phyloP scores from a whole-genome alignment of 257 asterid genomes.

The Solanum bulbocastanum region DNA sequence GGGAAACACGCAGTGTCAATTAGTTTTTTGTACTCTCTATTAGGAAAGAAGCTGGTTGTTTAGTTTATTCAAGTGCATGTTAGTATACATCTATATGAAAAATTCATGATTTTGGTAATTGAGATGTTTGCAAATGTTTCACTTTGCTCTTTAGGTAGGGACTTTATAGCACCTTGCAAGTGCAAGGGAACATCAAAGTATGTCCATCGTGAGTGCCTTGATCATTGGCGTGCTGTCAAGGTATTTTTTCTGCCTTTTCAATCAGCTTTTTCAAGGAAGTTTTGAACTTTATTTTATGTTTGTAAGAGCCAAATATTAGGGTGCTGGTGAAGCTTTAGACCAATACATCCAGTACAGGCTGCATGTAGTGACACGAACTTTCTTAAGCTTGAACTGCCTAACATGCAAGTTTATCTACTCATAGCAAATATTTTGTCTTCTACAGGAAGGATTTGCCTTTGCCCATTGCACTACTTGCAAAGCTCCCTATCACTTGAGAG shows the following conservation, averaged over 20 bases:
- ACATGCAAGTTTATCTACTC: background rate
- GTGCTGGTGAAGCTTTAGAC: background rate
- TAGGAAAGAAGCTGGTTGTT: background rate
- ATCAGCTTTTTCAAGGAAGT: background rate
- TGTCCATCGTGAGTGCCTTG: conserved; percentile 90
- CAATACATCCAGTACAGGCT: background rate
- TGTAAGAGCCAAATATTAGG: background rate
- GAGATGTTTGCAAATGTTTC: background rate
- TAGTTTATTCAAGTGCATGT: background rate
- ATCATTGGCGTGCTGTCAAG: conserved; percentile 96
- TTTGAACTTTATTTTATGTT: background rate
- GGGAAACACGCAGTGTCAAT: background rate
- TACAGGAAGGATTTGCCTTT: conserved; percentile 94
- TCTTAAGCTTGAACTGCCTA: background rate
- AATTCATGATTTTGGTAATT: background rate
- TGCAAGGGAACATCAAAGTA: conserved; percentile 89
- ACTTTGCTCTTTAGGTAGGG: conserved; percentile 58
- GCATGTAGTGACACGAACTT: background rate
- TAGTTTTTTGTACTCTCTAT: background rate
- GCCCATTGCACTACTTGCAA: conserved; percentile 96
- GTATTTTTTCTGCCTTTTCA: conserved; percentile 17
- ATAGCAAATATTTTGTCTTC: background rate
- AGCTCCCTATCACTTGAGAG: conserved; percentile 80
- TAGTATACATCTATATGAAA: background rate
- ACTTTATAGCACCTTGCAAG: conserved; percentile 93